Base-by-base conservation (phyloP, 2,329 filamentous ascomycete genomes). In the Leptodontidium sp. region DNA sequence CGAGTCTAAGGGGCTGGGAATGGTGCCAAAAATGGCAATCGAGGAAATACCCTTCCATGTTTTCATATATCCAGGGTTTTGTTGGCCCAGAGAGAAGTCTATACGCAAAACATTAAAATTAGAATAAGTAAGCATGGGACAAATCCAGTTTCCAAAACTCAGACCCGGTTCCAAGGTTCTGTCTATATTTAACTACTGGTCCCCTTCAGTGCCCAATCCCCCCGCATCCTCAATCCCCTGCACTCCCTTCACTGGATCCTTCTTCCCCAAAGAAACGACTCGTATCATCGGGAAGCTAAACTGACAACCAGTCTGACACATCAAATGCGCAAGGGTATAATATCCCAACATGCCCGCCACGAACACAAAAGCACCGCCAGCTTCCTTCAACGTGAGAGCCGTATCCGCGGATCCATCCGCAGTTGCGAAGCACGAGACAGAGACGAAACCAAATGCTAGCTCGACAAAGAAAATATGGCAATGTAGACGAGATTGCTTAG, bases 401-500 rank as follows among this genome's bases (percentile, higher is more conserved):
- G 79, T 72, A 2, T 71, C 74, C 1, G 65, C 35, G 12, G 83
- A 72, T 1, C 81, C 82, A 71, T 85, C 83, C 1, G 83, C 83
- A 2, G 73, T 73, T 0, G 82, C 80, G 68, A 84, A 85, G 72
- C 84, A 85, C 4, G 47, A 49, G 7, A 17, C 47, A n/a, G 47
- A 21, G 78, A 84, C 78, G 2, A 82, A 75, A 4, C 81, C 74
- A 67, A 85, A 85, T 3, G 80, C 79, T 7, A 84, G 66, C 55
- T 85, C 80, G 0, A 85, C 81, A 1, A 82, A 81, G 66, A 82
- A 79, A 84, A 85, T n/a, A 84, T 83, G 1, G 75, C 76, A 59
- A 84, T 83, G 64, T 84, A 84, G 4, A 84, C 82, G 8, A 85
- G 68, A 52, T 85, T 85, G 58, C 70, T 78, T 69, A 76, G 72